Base-by-base conservation (phyloP, 2,329 filamentous ascomycete species). In the Aspergillus transmontanensis region DNA sequence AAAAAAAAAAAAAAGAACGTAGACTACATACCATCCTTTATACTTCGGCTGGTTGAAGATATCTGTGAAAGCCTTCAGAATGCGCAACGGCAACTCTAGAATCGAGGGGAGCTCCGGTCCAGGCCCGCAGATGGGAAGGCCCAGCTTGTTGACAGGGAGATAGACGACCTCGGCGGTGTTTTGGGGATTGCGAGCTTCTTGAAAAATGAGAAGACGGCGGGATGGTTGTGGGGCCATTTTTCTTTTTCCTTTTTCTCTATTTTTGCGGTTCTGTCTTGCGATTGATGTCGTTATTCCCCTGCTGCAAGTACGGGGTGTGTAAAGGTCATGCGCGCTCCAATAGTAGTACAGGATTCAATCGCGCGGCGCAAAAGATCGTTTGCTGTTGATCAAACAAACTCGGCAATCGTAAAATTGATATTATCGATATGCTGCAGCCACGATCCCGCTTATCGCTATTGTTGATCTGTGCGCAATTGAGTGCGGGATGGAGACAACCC, bases 1-100 rank as follows among this genome's bases (percentile, higher is more conserved):
- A n/a, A n/a, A n/a, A n/a, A n/a, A n/a, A n/a, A n/a, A n/a, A n/a
- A n/a, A n/a, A 19, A 41, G 7, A 9, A 26, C 30, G 34, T 14
- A 30, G 11, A 14, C 26, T 3, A 71, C 71, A 14, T 67, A 78
- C 76, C 76, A 78, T 41, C 75, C 75, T 68, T 77, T 76, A 68
- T 76, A 78, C 63, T 74, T 77, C 2, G 72, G 72, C 59, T 73
- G 69, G 67, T 78, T 78, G 34, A 78, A 78, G 61, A 78, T 75
- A 43, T 78, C 76, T 46, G 76, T 78, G 64, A 78, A 78, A n/a
- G 71, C 74, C 54, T 65, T 72, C 62, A 78, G 39, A 30, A 75
- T 72, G 14, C 73, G 67, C 62, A 78, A 56, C 28, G 76, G 76
- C 53, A 78, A 58, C 32, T 78, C 74, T 43, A 77, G 58, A 7